Evolutionary conservation across 2,329 filamentous ascomycete species (phyloP), one percentile per base, ranked within the genome.

Genomic region (Dryadomyces quercus-mongolicae): DNA sequence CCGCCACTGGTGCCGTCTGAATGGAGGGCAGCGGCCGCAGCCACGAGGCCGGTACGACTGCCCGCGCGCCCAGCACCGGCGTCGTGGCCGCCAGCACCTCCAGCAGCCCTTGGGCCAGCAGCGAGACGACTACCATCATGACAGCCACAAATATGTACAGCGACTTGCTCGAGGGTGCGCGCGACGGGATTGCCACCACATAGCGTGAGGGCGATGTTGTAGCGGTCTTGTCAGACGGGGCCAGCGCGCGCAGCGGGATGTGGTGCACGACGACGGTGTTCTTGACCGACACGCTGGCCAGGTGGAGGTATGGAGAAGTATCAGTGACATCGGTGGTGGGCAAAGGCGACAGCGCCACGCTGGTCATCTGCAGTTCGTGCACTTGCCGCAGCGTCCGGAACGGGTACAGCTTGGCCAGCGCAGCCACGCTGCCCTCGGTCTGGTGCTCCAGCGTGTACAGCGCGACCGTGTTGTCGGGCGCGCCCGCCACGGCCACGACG

Each of bases 251-350:
- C 49, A 95, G 76, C 0, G 88, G 83, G 58, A 95, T 82, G 43
- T 81, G 85, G 67, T 95, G 88, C 25, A 95, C 83, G 34, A 86
- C 81, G 44, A 90, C 81, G 0, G 83, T 87, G 65, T 90, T 91
- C 57, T 82, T 85, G 61, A 94, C 82, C 50, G 86, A 89, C 44
- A 88, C 85, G 49, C 86, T 91, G 34, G 88, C 90, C 3, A 95
- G 78, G 62, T 87, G 88, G 60, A 94, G 71, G 62, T 81, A 81
- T n/a, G n/a, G n/a, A n/a, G n/a, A n/a, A n/a, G n/a, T n/a, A n/a
- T n/a, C n/a, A n/a, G n/a, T n/a, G 66, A 8, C 25, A 31, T 4
- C 25, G 25, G 25, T 8, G 58, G 76, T 71, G n/a, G n/a, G 4
- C 5, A 45, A n/a, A 3, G 78, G 66, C 51, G 50, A 20, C 12